phyloP scores from a whole-genome alignment of 345 rosid genomes.

The Anacardium occidentale region DNA sequence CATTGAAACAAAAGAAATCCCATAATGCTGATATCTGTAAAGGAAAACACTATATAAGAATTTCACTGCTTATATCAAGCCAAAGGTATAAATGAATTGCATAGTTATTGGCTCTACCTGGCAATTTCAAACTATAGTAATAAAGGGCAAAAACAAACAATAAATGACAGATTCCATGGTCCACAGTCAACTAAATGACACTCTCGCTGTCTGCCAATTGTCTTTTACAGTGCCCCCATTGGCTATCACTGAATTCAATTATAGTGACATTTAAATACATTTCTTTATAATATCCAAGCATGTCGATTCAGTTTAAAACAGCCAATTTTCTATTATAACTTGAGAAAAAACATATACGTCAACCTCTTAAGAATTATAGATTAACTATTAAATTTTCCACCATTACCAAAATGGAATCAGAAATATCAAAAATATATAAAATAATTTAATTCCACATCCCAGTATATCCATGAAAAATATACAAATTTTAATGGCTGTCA shows the following conservation, averaged over 20 bases:
- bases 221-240: neutral
- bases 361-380: neutral
- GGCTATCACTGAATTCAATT: neutral
- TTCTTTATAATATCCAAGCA: neutral
- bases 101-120: neutral
- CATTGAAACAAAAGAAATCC: constrained; percentile 96
- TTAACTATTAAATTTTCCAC: neutral
- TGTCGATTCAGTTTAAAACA: neutral
- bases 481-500: neutral
- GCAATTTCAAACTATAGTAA: neutral
- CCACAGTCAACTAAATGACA: neutral
- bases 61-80: neutral
- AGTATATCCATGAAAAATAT: neutral
- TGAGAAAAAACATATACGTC: neutral
- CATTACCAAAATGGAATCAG: neutral
- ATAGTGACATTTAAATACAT: neutral
- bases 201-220: neutral
- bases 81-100: neutral
- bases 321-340: neutral
- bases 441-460: neutral
- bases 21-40: constrained; percentile 85
- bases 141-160: constrained; percentile 1
- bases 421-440: neutral
- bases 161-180: neutral
- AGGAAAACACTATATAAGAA: constrained; percentile 13